Evolutionary conservation across 2,329 filamentous ascomycete genomes (phyloP), one percentile per base, ranked within the genome.

Genomic region (Trichoderma gracile): DNA sequence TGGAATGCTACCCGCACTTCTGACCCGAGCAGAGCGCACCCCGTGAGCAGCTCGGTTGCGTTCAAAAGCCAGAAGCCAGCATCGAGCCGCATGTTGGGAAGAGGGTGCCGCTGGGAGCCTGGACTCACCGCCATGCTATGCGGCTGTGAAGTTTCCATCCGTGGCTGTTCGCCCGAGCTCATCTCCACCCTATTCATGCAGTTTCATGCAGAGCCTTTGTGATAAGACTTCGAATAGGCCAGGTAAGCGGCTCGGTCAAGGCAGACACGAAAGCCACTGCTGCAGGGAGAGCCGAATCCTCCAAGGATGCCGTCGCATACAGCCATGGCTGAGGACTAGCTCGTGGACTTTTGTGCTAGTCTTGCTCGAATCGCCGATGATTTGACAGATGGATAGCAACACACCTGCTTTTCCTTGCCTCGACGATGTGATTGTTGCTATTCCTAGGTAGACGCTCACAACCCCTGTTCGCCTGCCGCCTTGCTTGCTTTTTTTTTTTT

Each of bases 141-240:
- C 47, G 19, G 47, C 49, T 42, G 47, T 61, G 47, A 33, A 53
- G 46, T 53, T 15, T 23, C 58, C 38, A 45, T 61, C 47, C 57
- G 50, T 49, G 46, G 46, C 9, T n/a, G 33, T 27, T 60, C 25
- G 17, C 30, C 57, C 45, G 46, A 40, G 46, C 47, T 61, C 58
- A 53, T 61, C 58, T 61, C 58, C 58, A 61, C 58, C 38, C 6
- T 43, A 43, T 33, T 42, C 49, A 61, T 61, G 57, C 57, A 30
- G 19, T 59, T 59, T 42, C 46, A 60, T 60, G 57, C 57, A 43
- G 30, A 50, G 57, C 33, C 17, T 50, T 50, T 60, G 46, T 50
- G 47, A 52, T 50, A 60, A 42, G 57, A 43, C 46, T 33, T 40
- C 9, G 49, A 52, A 40, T 19, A 21, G 46, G 38, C n/a, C 57